phyloP scores from a whole-genome alignment of 805 yeast genomes.

The Barnettozyma sucrosica region DNA sequence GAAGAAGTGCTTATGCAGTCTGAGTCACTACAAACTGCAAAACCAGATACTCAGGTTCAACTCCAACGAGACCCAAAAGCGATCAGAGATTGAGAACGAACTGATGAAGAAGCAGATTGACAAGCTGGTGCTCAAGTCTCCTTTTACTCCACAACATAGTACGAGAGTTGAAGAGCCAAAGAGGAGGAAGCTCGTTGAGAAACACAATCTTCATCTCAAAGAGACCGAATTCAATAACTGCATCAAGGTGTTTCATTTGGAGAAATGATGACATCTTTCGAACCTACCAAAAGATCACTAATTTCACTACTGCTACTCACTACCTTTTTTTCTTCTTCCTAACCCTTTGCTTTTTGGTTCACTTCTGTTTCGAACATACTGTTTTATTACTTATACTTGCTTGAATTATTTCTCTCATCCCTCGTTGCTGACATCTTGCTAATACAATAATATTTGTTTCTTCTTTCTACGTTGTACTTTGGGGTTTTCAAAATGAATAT shows the following conservation, averaged over 20 bases:
- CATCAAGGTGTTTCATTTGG: constrained; percentile 16
- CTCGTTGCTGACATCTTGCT: neutral
- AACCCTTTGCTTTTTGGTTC: no score
- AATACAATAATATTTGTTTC: neutral
- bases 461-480: neutral
- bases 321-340: no score
- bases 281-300: neutral
- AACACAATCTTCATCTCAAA: constrained; percentile 1
- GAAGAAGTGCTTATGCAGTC: constrained; percentile 12
- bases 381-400: neutral
- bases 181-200: constrained; percentile 13
- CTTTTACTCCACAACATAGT: constrained; percentile 11
- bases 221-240: constrained; percentile 12
- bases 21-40: constrained; percentile 21
- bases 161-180: constrained; percentile 1
- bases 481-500: constrained; percentile 5
- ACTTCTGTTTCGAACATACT: neutral
- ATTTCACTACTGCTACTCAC: neutral
- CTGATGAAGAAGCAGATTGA: constrained; percentile 22
- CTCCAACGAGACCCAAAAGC: constrained; percentile 14
- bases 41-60: constrained; percentile 18
- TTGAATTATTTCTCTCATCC: neutral
- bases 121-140: constrained; percentile 16
- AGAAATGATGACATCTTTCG: constrained; percentile 6
- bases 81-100: constrained; percentile 21